Base-by-base conservation (phyloP, 2,329 filamentous ascomycete genomes). In the Aspergillus versicolor region DNA sequence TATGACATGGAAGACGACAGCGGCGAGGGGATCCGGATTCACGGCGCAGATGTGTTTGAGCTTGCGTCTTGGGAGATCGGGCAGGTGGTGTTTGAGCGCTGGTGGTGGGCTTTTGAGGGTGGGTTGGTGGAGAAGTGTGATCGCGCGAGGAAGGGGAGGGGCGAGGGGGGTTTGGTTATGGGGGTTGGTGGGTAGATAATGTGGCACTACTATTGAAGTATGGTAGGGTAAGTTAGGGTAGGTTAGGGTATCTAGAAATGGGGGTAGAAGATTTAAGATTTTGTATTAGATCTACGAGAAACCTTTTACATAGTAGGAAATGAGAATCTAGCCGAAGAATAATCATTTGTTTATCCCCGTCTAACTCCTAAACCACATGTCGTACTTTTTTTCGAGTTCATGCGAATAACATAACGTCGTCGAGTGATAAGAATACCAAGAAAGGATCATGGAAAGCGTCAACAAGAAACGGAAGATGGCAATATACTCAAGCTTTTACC, bases 71-170 rank as follows among this genome's bases (percentile, higher is more conserved):
- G 83, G 83, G 84, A 87, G 67, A 75, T 86, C 12, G 83, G 83
- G 1, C 82, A 85, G 67, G 64, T 77, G n/a, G 69, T 85, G 21
- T 85, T 85, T 67, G 77, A 81, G 67, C 76, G 79, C 41, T 86
- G 84, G 84, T 87, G 82, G 82, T 86, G 84, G 70, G 69, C 83
- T 37, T 81, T 86, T 65, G 83, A 86, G 63, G 67, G 75, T 8
- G 72, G 74, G 11, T 77, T 85, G 15, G 69, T 86, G n/a, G 77
- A 79, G 44, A 76, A 76, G 52, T 83, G 82, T 64, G 85, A 86
- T 67, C 70, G 75, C 50, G 77, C 78, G 75, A 75, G 83, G 59
- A 73, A 63, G 52, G 64, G 77, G 52, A 75, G 82, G 53, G 83
- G 82, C 0, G 76, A 65, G 40, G 57, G 57, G 12, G 55, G 57